Conservation (phyloP, 192 early-diverging fungal species). For the Powellomyces hirtus region DNA sequence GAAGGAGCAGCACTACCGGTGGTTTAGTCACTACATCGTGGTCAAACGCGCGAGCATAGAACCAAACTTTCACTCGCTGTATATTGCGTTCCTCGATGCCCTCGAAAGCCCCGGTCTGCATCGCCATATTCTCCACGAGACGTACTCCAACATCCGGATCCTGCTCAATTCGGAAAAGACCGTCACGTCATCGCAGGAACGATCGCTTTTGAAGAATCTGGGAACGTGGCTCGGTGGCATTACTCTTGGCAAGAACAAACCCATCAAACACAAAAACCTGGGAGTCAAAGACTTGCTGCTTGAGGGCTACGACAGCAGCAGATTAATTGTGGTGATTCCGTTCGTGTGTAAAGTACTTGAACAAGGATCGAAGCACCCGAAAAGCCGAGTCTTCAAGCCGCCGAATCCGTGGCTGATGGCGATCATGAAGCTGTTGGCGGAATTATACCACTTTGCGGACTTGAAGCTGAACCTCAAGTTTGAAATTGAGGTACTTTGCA, state of each 20-base stretch:
- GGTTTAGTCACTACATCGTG: slow-evolving; percentile 95
- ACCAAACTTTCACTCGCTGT: slow-evolving; percentile 94
- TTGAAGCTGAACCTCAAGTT: slow-evolving; percentile 95
- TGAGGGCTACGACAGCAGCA: slow-evolving; percentile 83
- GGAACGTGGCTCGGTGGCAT: slow-evolving; percentile 97
- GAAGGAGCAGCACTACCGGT: slow-evolving; percentile 62
- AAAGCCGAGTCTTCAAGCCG: slow-evolving; percentile 84
- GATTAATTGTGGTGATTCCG: slow-evolving; percentile 94
- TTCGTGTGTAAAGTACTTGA: slow-evolving; percentile 98
- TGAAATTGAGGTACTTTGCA: slow-evolving; percentile 97
- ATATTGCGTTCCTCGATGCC: slow-evolving; percentile 79
- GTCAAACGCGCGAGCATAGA: slow-evolving; percentile 95
- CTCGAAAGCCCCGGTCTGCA: slow-evolving; percentile 66
- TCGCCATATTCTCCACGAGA: slow-evolving; percentile 83
- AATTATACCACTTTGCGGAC: slow-evolving; percentile 90
- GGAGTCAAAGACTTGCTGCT: slow-evolving; percentile 92
- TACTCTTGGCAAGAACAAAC: slow-evolving; percentile 91
- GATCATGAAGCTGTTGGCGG: slow-evolving; percentile 85
- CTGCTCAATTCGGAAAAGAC: slow-evolving; percentile 94
- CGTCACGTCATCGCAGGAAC: slow-evolving; percentile 82
- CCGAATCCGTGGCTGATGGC: slow-evolving; percentile 99
- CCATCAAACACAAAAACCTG: slow-evolving; percentile 93
- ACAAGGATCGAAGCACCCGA: slow-evolving; percentile 59
- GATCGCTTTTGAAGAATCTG: slow-evolving; percentile 90
- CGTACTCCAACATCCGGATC: slow-evolving; percentile 80